Conservation (phyloP, 257 asterid species). For the Agastache rugosa region DNA sequence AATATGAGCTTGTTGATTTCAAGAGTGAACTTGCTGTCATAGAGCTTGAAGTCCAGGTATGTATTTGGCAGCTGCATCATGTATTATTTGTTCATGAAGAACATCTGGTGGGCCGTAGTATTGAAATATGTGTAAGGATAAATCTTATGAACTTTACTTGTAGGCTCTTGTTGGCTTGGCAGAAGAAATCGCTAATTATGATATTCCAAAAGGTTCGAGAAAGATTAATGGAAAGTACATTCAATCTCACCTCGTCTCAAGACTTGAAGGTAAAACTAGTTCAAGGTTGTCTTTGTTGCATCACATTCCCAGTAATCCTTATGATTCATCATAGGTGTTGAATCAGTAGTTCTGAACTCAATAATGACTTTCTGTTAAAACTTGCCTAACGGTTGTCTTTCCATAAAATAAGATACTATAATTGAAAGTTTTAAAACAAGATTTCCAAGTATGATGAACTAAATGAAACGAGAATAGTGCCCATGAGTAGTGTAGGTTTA, state of each 20-base stretch:
- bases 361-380: conserved; percentile 4
- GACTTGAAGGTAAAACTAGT: conserved; percentile 61
- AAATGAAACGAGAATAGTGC: not conserved
- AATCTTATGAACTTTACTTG: conserved; percentile 21
- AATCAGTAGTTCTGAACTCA: conserved; percentile 14
- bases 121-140: conserved; percentile 9
- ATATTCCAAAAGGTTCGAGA: conserved; percentile 77
- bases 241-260: conserved; percentile 78
- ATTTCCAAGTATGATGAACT: not conserved
- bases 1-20: conserved; percentile 62
- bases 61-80: conserved; percentile 19
- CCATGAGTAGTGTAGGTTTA: not conserved
- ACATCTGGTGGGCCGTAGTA: conserved; percentile 4
- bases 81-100: not conserved
- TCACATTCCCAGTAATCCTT: conserved; percentile 4
- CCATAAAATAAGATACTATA: conserved; percentile 7
- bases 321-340: conserved; percentile 6
- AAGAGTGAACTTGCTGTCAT: conserved; percentile 66
- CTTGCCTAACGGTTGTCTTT: conserved; percentile 4
- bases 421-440: not conserved
- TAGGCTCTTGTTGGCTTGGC: conserved; percentile 81
- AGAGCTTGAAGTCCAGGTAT: conserved; percentile 77
- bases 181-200: conserved; percentile 65
- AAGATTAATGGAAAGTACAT: conserved; percentile 84
- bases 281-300: not conserved